These are phyloP conservation scores for Penicillium herquei DNA, from an alignment of 495 filamentous ascomycete genomes.

Conservation along the genomic window DNA sequence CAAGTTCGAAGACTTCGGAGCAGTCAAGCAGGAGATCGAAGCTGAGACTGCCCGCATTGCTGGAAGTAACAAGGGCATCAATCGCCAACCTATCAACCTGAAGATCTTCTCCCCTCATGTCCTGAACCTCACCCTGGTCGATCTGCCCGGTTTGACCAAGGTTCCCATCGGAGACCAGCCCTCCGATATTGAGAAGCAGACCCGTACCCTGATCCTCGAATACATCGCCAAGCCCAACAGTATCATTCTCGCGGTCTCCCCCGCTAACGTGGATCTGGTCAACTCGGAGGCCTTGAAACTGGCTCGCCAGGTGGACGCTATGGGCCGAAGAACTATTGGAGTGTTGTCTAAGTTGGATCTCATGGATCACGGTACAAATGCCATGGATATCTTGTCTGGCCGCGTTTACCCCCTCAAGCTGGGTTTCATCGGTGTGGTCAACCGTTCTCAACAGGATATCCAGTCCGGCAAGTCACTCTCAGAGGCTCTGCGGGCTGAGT, in stretches of 20 bases:
- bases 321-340: conserved; percentile 92
- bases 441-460: conserved; percentile 97
- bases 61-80: conserved; percentile 98
- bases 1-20: conserved; percentile 85
- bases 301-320: conserved; percentile 92
- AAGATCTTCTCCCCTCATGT: conserved; percentile 99
- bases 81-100: conserved; percentile 93
- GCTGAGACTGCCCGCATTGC: conserved; percentile 94
- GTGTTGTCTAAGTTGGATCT: conserved; percentile 97
- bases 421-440: conserved; percentile 97
- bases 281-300: conserved; percentile 98
- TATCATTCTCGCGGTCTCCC: conserved; percentile 94
- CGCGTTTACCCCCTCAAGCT: conserved; percentile 96
- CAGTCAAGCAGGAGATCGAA: conserved; percentile 96
- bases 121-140: conserved; percentile 92
- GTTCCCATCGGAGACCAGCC: conserved; percentile 98
- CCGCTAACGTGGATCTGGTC: conserved; percentile 96
- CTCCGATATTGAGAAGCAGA: conserved; percentile 98
- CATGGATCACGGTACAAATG: conserved; percentile 99
- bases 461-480: conserved; percentile 88
- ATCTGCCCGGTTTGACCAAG: conserved; percentile 95
- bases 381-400: conserved; percentile 92
- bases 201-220: conserved; percentile 91
- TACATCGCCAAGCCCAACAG: conserved; percentile 99
- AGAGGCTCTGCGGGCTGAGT: conserved; percentile 84